A percentile compares a stretch with the other conserved stretches of the same genome.
Conservation (phyloP, 352 stramenopile genomes). For the Aphanomyces euteiches region DNA sequence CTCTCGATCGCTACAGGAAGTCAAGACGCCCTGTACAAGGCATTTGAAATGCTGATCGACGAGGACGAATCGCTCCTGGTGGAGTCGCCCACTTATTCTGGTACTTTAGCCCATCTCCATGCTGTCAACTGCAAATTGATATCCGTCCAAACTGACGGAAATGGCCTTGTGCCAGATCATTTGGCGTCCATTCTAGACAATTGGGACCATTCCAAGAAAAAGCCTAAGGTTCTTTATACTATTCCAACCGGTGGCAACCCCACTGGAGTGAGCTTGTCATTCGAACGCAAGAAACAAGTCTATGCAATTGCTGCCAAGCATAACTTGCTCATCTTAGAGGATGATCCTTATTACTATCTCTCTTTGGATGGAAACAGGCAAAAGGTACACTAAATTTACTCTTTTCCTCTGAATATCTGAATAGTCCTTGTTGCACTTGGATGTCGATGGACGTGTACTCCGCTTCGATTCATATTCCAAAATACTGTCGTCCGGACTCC, state of each 20-base stretch:
- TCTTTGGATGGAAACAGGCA: slow-evolving; percentile 35
- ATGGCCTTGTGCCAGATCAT: slow-evolving; percentile 40
- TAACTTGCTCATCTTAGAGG: slow-evolving; percentile 52
- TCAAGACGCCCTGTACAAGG: slow-evolving; percentile 51
- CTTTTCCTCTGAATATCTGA: not conserved
- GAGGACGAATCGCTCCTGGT: slow-evolving; percentile 42
- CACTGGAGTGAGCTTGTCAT: slow-evolving; percentile 41
- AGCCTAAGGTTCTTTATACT: slow-evolving; percentile 42
- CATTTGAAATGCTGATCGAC: slow-evolving; percentile 51
- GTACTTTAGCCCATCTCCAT: slow-evolving; percentile 43
- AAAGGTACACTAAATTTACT: slow-evolving; percentile 8
- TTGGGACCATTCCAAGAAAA: slow-evolving; percentile 33
- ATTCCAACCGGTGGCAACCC: slow-evolving; percentile 56
- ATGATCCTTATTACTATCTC: slow-evolving; percentile 61
- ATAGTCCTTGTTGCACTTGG: slow-evolving; percentile 41
- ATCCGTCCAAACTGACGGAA: slow-evolving; percentile 39
- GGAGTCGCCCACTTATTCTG: slow-evolving; percentile 51
- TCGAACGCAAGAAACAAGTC: slow-evolving; percentile 38
- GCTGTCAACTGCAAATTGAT: slow-evolving; percentile 37
- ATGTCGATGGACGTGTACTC: slow-evolving; percentile 46
- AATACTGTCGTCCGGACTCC: slow-evolving; percentile 45
- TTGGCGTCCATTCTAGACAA: slow-evolving; percentile 35
- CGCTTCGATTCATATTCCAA: slow-evolving; percentile 58
- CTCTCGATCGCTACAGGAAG: slow-evolving; percentile 42
- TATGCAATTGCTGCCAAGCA: slow-evolving; percentile 43